These are phyloP conservation scores for Acanthamoeba polyphaga DNA, from an alignment of 208 protist genomes.

Conservation along the genomic window DNA sequence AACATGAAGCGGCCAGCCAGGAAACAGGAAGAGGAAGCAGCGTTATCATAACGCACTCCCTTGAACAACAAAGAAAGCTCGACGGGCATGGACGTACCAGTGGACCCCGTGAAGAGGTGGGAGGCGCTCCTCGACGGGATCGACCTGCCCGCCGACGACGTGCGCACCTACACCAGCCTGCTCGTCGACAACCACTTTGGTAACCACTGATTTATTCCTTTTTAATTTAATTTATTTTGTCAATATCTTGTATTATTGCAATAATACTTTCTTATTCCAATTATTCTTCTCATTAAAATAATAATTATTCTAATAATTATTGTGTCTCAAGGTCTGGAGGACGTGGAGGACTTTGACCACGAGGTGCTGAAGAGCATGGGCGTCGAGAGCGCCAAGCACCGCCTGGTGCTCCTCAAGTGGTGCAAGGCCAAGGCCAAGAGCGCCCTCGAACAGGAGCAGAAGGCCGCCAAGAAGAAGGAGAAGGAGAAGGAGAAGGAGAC, in stretches of 20 bases:
- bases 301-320: neutral
- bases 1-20: no score
- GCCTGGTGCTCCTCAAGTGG: slow-evolving; percentile 32
- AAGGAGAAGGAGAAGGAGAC: neutral
- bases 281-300: no score
- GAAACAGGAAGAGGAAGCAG: no score
- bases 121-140: neutral
- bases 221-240: neutral
- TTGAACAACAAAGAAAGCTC: neutral
- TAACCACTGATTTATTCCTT: neutral
- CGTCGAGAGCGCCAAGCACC: slow-evolving; percentile 22
- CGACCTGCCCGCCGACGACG: neutral
- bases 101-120: neutral
- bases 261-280: no score
- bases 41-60: no score
- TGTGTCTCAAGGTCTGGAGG: neutral
- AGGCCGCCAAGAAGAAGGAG: neutral
- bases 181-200: neutral
- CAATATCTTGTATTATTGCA: no score
- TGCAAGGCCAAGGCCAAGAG: neutral
- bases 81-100: neutral
- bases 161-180: neutral
- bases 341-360: slow-evolving; percentile 35
- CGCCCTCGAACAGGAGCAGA: neutral
- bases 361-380: slow-evolving; percentile 59